A percentile compares a stretch with the other conserved stretches of the same genome.
Evolutionary conservation across 176 grass and related monocot species (phyloP).

Genomic region (Oryza australiensis): DNA sequence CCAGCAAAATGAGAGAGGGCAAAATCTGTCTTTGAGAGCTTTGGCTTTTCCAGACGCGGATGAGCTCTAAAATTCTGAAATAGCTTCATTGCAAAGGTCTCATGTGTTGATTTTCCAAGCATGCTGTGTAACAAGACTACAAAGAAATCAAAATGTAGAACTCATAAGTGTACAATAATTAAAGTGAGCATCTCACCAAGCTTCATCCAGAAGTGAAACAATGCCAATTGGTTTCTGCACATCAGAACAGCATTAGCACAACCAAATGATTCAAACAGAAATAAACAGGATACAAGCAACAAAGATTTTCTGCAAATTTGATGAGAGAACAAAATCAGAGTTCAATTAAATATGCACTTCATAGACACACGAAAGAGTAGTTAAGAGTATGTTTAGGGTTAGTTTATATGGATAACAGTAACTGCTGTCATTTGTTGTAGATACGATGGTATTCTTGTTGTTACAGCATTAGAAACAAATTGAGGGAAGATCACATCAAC

Average conservation of each 20-base stretch:
- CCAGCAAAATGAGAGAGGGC: conserved; percentile 77
- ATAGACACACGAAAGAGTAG: neutral
- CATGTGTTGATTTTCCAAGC: conserved; percentile 90
- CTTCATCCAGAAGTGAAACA: conserved; percentile 92
- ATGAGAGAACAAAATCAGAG: neutral
- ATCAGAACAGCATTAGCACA: conserved; percentile 31
- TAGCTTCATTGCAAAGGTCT: conserved; percentile 72
- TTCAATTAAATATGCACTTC: conserved; percentile 10
- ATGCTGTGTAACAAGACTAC: conserved; percentile 64
- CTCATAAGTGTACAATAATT: conserved; percentile 19
- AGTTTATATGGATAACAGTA: no score
- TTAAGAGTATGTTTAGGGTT: no score
- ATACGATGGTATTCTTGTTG: neutral
- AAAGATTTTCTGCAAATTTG: conserved; percentile 15
- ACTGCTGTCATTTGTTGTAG: neutral
- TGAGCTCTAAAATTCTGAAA: conserved; percentile 71
- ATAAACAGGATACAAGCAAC: conserved; percentile 1
- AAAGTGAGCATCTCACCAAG: conserved; percentile 62
- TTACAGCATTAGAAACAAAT: conserved; percentile 17
- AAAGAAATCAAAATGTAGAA: conserved; percentile 47
- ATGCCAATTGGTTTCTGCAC: conserved; percentile 95
- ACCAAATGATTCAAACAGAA: conserved; percentile 2
- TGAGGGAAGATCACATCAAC: neutral
- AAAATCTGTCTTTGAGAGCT: conserved; percentile 85
- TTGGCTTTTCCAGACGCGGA: conserved; percentile 72